Base-by-base conservation (phyloP, 2,329 filamentous ascomycete genomes). In the Aquanectria penicillioides region DNA sequence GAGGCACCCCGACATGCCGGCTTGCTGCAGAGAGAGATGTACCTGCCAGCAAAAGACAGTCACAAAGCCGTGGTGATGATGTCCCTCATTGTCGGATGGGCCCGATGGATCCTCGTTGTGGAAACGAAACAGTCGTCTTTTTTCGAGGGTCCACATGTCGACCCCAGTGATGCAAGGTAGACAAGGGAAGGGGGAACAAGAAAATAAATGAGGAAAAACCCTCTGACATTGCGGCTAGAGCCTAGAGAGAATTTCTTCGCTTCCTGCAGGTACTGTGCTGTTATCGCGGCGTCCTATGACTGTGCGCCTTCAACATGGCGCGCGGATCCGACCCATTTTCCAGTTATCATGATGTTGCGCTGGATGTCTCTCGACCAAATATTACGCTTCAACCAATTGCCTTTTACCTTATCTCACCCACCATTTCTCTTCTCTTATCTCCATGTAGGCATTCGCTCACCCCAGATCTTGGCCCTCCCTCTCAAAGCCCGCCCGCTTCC, bases 201-300 rank as follows among this genome's bases (percentile, higher is more conserved):
- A 41, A 29, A 50, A 49, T 5, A 34, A 46, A 23, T 18, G 17
- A 23, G 41, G 33, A 46, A 46, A n/a, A n/a, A n/a, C n/a, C 25
- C 37, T 50, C 46, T 38, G 53, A 50, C 29, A 23, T 37, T 13
- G n/a, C n/a, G 33, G 31, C 31, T n/a, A 38, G n/a, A 15, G 36
- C 26, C 17, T 54, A 34, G 15, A 50, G 31, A 33, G 12, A 13
- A 22, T 41, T 53, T 38, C 40, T 53, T 37, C 33, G 8, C 40
- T 29, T 43, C 37, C 49, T 53, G 50, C 50, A 53, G 40, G 40
- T 31, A 53, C 40, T 46, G 50, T 53, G 46, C 7, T 12, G 17
- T 41, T 36, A 15, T 9, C 13, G 12, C 33, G 15, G 15, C 13
- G 11, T n/a, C 31, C 31, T 34, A 9, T 34, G 31, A 34, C 26